Percentiles rank a stretch among this genome's conserved stretches.
These are phyloP conservation scores for Macrocybe gigantea DNA, from an alignment of 768 basidiomycete species.

Conservation along the genomic window DNA sequence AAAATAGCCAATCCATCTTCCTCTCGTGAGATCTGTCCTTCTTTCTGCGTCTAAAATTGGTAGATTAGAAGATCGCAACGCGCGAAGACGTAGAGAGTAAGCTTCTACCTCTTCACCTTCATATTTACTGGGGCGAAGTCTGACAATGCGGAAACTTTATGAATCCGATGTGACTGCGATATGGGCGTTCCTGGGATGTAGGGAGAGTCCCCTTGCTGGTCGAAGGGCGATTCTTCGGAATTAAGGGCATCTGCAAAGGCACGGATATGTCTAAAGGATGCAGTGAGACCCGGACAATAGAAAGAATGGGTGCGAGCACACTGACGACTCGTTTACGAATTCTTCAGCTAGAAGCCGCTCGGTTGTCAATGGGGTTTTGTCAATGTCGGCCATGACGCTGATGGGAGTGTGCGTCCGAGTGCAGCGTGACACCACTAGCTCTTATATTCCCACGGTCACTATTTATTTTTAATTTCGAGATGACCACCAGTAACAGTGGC, in stretches of 20 bases:
- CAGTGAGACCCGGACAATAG: neutral
- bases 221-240: slow-evolving; percentile 46
- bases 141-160: slow-evolving; percentile 77
- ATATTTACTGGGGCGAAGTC: slow-evolving; percentile 91
- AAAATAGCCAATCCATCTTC: slow-evolving; percentile 66
- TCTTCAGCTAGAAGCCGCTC: slow-evolving; percentile 38
- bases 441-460: too few species aligned
- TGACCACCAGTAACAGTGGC: too few species aligned
- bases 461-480: too few species aligned
- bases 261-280: slow-evolving; percentile 42
- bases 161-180: slow-evolving; percentile 40
- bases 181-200: slow-evolving; percentile 34
- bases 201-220: slow-evolving; percentile 29
- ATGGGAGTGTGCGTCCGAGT: too few species aligned
- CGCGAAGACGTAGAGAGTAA: neutral
- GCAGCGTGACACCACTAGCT: too few species aligned
- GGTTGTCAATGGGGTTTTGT: slow-evolving; percentile 2
- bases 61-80: neutral
- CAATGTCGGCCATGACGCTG: too few species aligned
- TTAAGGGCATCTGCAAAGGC: slow-evolving; percentile 75
- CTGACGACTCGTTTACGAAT: slow-evolving; percentile 72
- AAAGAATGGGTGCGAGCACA: slow-evolving; percentile 4
- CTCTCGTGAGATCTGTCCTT: slow-evolving; percentile 41
- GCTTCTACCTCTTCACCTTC: slow-evolving; percentile 63
- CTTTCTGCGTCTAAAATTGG: slow-evolving; percentile 22